Percentiles rank a stretch among this genome's conserved stretches.
phyloP scores from a whole-genome alignment of 805 yeast species.

The Candida lessepsii region DNA sequence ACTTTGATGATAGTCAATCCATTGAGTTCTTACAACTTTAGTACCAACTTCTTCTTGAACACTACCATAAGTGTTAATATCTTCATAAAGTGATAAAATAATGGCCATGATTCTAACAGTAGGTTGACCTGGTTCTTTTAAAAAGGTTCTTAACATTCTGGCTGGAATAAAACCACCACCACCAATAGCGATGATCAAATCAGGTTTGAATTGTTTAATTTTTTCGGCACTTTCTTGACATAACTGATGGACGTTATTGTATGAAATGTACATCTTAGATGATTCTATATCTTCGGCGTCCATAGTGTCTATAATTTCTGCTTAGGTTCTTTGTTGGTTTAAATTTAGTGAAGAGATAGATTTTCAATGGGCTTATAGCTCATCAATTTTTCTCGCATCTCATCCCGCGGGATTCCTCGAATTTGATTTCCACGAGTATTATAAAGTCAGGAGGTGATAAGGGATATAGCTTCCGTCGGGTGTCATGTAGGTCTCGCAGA shows the following conservation, averaged over 20 bases:
- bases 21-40: slow-evolving; percentile 72
- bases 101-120: slow-evolving; percentile 94
- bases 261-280: slow-evolving; percentile 67
- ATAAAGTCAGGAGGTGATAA: background rate
- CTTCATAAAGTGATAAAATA: slow-evolving; percentile 88
- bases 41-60: slow-evolving; percentile 56
- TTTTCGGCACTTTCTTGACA: slow-evolving; percentile 62
- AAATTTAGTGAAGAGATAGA: background rate
- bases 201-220: slow-evolving; percentile 74
- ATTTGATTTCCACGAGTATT: no score
- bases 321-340: background rate
- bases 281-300: slow-evolving; percentile 14
- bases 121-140: slow-evolving; percentile 83
- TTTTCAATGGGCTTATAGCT: background rate
- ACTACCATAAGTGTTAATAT: slow-evolving; percentile 59
- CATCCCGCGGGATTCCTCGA: slow-evolving; percentile 7
- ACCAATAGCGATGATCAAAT: slow-evolving; percentile 91
- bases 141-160: slow-evolving; percentile 87
- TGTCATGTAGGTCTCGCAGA: no score
- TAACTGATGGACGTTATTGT: slow-evolving; percentile 76
- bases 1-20: slow-evolving; percentile 75
- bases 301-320: slow-evolving; percentile 4
- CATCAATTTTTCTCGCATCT: slow-evolving; percentile 1
- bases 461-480: background rate
- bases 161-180: slow-evolving; percentile 99